Evolutionary conservation across 169 alveolate genomes (phyloP).

Genomic region (Plasmodium vinckei): DNA sequence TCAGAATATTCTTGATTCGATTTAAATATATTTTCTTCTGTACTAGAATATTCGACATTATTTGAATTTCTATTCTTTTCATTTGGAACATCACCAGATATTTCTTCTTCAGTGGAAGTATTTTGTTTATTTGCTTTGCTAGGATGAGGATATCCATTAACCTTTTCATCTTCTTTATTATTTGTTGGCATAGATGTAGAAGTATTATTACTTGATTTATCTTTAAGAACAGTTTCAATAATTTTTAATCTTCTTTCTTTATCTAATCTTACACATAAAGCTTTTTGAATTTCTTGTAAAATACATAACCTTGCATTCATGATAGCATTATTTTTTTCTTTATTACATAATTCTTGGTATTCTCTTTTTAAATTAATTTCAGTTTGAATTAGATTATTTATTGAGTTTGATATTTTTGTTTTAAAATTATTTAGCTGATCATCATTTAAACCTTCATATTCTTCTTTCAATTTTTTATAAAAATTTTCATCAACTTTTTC

Average conservation of each 20-base stretch:
- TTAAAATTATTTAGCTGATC: slow-evolving; percentile 46
- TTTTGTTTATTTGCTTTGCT: not conserved
- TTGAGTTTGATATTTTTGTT: slow-evolving; percentile 62
- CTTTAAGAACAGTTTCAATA: slow-evolving; percentile 55
- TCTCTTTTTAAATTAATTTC: slow-evolving; percentile 63
- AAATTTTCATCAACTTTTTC: slow-evolving; percentile 73
- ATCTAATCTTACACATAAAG: slow-evolving; percentile 57
- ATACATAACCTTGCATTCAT: slow-evolving; percentile 64
- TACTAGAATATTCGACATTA: not conserved
- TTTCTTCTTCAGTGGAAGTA: not conserved
- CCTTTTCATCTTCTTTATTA: not conserved
- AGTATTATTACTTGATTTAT: not conserved
- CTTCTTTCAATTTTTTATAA: slow-evolving; percentile 70
- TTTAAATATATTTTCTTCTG: not conserved
- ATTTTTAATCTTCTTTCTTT: slow-evolving; percentile 66
- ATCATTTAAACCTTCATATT: slow-evolving; percentile 41
- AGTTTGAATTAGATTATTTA: slow-evolving; percentile 55
- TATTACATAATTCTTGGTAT: slow-evolving; percentile 64
- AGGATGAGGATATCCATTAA: not conserved
- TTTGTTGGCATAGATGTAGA: not conserved
- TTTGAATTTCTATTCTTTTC: slow-evolving; percentile 1
- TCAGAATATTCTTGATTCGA: no score
- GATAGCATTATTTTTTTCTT: slow-evolving; percentile 64
- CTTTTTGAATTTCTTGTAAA: slow-evolving; percentile 69
- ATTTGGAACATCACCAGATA: not conserved